A percentile compares a stretch with the other conserved stretches of the same genome.
These are phyloP conservation scores for Agrostemma githago DNA, from an alignment of 148 eudicot genomes.

Conservation along the genomic window DNA sequence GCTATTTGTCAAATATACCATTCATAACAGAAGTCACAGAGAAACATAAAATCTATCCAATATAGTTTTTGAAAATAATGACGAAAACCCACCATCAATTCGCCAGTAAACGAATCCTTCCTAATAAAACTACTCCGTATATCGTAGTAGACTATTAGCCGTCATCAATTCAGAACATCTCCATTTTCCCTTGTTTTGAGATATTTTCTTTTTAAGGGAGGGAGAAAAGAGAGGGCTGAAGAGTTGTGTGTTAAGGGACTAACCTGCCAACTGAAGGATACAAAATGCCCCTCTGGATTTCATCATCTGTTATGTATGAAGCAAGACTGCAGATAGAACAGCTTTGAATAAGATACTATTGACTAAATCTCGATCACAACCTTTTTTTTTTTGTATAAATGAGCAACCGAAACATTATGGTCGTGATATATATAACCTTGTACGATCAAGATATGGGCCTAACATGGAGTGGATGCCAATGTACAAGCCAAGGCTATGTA, in stretches of 20 bases:
- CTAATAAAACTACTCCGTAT: background rate
- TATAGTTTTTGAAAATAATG: background rate
- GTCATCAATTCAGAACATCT: background rate
- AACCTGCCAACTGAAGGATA: slow-evolving; percentile 80
- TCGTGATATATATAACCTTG: background rate
- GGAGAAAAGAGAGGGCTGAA: background rate
- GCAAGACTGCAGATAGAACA: slow-evolving; percentile 68
- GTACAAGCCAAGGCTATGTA: no score
- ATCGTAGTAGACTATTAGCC: background rate
- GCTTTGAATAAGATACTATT: slow-evolving; percentile 8
- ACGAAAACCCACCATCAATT: background rate
- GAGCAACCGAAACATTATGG: background rate
- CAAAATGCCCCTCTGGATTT: slow-evolving; percentile 67
- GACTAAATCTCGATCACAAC: background rate
- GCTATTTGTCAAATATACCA: background rate
- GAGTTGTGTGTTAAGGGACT: slow-evolving; percentile 7
- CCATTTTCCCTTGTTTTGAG: background rate
- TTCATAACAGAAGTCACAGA: background rate
- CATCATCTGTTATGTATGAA: slow-evolving; percentile 84
- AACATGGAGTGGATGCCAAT: background rate
- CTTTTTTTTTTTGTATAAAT: background rate
- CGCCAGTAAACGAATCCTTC: background rate
- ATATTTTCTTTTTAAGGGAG: background rate
- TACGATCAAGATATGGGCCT: background rate
- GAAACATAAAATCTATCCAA: slow-evolving; percentile 1